A percentile compares a stretch with the other conserved stretches of the same genome.
Evolutionary conservation across 805 yeast genomes (phyloP).

Genomic region (Starmera dryadoides): DNA sequence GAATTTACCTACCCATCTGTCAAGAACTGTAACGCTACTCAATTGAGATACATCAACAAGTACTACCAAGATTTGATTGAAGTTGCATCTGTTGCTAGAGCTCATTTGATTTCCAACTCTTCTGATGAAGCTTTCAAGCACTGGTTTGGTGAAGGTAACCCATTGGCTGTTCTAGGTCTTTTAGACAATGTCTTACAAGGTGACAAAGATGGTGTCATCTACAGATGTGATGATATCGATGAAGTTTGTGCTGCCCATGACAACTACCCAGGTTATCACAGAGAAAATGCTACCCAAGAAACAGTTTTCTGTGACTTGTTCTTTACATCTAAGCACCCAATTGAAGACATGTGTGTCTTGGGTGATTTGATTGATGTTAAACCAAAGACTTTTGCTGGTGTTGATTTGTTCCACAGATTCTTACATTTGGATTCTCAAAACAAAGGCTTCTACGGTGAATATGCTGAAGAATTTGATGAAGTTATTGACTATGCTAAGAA

Average conservation of each 20-base stretch:
- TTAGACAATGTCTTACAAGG: conserved; percentile 21
- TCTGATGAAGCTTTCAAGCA: conserved; percentile 21
- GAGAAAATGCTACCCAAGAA: conserved; percentile 23
- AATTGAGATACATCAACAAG: neutral
- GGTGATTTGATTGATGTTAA: conserved; percentile 22
- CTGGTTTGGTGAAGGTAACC: conserved; percentile 28
- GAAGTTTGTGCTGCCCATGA: conserved; percentile 20
- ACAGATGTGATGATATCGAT: conserved; percentile 29
- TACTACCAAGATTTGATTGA: conserved; percentile 19
- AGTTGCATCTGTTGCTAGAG: conserved; percentile 24
- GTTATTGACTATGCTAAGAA: conserved; percentile 21
- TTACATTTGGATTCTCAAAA: conserved; percentile 23
- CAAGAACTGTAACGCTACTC: neutral
- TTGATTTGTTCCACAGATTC: conserved; percentile 27
- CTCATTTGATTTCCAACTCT: conserved; percentile 24
- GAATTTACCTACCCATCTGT: neutral
- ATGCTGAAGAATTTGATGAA: conserved; percentile 23
- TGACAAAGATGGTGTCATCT: conserved; percentile 20
- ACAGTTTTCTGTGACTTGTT: conserved; percentile 30
- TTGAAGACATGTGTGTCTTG: conserved; percentile 23
- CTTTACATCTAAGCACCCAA: conserved; percentile 21
- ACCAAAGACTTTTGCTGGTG: conserved; percentile 24
- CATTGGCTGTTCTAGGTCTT: conserved; percentile 25
- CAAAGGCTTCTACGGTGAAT: conserved; percentile 23
- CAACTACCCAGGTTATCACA: conserved; percentile 28